Evolutionary conservation across 73 alveolate genomes (phyloP).

Genomic region (Paraurostyla sp.): DNA sequence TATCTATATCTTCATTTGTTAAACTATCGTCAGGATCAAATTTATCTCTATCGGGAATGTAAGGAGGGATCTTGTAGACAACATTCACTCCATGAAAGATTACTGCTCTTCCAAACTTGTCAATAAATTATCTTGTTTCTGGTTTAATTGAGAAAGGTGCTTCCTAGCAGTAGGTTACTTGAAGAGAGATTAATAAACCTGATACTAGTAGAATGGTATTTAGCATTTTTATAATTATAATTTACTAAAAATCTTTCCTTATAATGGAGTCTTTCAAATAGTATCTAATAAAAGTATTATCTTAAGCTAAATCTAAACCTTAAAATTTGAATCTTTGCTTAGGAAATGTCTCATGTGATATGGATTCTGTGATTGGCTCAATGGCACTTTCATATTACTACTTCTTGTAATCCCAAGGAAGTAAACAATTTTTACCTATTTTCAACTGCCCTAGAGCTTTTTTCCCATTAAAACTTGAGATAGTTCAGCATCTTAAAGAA

Average conservation of each 20-base stretch:
- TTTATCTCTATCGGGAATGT: constrained; percentile 77
- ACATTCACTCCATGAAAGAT: constrained; percentile 91
- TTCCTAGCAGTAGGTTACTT: too few species aligned
- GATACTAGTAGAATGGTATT: neutral
- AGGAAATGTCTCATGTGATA: constrained; percentile 56
- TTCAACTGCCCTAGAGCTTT: neutral
- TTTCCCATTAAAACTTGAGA: constrained; percentile 31
- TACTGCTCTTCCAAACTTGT: constrained; percentile 71
- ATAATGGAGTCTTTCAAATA: neutral
- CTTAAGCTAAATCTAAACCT: neutral
- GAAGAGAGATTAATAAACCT: too few species aligned
- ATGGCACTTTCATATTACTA: constrained; percentile 39
- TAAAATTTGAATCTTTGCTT: neutral
- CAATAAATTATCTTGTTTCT: constrained; percentile 45
- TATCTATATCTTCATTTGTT: constrained; percentile 72
- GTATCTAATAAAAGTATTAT: neutral
- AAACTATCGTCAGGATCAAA: constrained; percentile 87
- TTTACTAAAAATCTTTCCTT: neutral
- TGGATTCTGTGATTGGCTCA: constrained; percentile 61
- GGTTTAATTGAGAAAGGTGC: too few species aligned
- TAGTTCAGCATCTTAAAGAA: constrained; percentile 4
- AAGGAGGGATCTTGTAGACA: constrained; percentile 85
- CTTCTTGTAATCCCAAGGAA: neutral
- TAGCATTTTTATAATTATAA: neutral
- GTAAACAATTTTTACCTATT: constrained; percentile 5